Evolutionary conservation across 352 stramenopile species (phyloP), one percentile per base, ranked within the genome.

Genomic region (Phytophthora pisi): DNA sequence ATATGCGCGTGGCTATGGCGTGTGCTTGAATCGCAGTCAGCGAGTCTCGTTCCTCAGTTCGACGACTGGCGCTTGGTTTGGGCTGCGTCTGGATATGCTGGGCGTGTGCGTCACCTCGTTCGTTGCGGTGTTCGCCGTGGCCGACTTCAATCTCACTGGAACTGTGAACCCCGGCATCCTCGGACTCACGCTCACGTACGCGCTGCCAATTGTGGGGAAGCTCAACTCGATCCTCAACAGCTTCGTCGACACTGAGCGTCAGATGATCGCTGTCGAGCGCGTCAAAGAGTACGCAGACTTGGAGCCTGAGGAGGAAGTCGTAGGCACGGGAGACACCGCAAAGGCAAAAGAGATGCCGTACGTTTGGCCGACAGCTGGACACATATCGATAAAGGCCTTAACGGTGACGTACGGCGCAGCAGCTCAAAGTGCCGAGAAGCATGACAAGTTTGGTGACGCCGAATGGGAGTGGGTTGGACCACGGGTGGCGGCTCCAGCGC

Each of bases 181-280:
- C 0, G 92, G 91, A 1, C 75, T 98, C n/a, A 96, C 90, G 23
- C 79, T 98, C n/a, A 95, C 87, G 31, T 98, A 98, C 51, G 86
- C 92, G 11, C 71, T 96, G 18, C 90, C 90, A 0, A 89, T 98
- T 47, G 89, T 97, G 5, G 82, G 81, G 7, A 96, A 95, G 54
- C 66, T 97, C n/a, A 97, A 96, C 46, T 79, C 84, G 0, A 81
- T 95, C 16, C 71, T 97, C 13, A 87, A 85, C 4, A 91, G 83
- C 28, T 95, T 97, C 24, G 75, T 95, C 34, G 89, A 94, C 50
- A 96, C 91, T 1, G 92, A 98, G 71, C 90, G 93, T 24, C 86
- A 97, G 42, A 96, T 97, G 86, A 93, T 97, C n/a, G 82, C 86
- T 5, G 90, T 97, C 13, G 91, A 98, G 69, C 88, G 92, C 15